These are phyloP conservation scores for Carallia pectinifolia DNA, from an alignment of 345 rosid species.

Conservation along the genomic window DNA sequence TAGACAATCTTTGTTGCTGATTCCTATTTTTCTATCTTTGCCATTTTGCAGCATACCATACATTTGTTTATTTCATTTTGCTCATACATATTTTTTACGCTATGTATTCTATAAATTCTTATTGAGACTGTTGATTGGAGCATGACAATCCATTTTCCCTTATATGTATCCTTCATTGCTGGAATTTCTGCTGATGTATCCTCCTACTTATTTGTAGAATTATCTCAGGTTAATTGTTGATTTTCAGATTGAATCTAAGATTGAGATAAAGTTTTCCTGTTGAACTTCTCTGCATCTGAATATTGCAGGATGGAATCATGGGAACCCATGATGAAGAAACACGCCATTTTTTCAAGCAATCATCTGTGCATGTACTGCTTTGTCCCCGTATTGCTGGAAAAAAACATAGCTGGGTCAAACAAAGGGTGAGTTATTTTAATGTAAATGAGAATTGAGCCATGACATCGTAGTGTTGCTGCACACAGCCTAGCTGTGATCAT, in stretches of 20 bases:
- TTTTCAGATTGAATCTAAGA: background rate
- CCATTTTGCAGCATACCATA: background rate
- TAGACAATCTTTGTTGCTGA: background rate
- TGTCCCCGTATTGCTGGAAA: constrained; percentile 96
- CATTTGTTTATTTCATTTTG: background rate
- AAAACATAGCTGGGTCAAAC: constrained; percentile 85
- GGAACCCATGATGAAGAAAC: constrained; percentile 98
- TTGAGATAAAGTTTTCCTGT: constrained; percentile 1
- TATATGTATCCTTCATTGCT: too few species aligned
- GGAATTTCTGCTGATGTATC: too few species aligned
- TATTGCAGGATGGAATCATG: constrained; percentile 87
- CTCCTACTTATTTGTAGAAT: too few species aligned
- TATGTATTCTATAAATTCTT: background rate
- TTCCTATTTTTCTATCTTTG: background rate
- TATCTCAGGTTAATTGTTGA: too few species aligned
- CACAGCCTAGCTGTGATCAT: background rate
- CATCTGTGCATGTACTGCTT: constrained; percentile 88
- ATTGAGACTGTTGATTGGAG: too few species aligned
- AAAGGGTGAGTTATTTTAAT: constrained; percentile 50
- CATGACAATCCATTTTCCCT: too few species aligned
- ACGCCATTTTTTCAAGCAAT: constrained; percentile 84
- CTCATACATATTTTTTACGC: background rate
- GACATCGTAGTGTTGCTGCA: background rate
- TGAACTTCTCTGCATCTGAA: constrained; percentile 8
- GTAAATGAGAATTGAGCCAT: background rate